Evolutionary conservation across 441 rosid species (phyloP).

Genomic region (Erodium texanum): DNA sequence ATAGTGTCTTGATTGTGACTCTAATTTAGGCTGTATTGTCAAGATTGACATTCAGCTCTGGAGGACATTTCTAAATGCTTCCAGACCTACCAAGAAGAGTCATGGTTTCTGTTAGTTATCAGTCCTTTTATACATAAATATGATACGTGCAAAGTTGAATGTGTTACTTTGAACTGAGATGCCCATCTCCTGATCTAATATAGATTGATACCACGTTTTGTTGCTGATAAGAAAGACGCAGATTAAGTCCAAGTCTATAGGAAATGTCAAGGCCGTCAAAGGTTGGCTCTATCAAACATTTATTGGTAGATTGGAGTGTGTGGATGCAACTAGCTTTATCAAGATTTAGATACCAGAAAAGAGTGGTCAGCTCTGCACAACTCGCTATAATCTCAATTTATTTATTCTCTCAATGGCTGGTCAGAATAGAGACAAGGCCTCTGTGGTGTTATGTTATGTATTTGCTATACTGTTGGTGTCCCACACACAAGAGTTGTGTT

Average conservation of each 20-base stretch:
- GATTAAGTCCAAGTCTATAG: background rate
- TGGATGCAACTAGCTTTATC: constrained; percentile 16
- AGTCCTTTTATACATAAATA: background rate
- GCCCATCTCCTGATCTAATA: background rate
- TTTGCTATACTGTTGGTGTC: constrained; percentile 20
- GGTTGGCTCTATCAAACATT: constrained; percentile 21
- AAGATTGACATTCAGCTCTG: background rate
- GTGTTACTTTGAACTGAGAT: background rate
- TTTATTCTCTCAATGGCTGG: constrained; percentile 18
- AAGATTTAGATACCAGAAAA: constrained; percentile 12
- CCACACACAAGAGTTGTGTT: constrained; percentile 22
- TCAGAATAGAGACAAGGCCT: constrained; percentile 30
- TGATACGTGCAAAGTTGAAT: background rate
- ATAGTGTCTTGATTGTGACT: background rate
- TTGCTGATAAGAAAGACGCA: background rate
- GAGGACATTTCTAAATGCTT: background rate
- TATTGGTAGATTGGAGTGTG: constrained; percentile 18
- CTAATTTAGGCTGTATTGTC: background rate
- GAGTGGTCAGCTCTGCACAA: constrained; percentile 12
- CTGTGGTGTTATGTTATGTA: constrained; percentile 10
- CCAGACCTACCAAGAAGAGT: background rate
- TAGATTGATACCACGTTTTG: background rate
- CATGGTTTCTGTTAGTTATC: background rate
- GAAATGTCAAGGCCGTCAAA: constrained; percentile 5
- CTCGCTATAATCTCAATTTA: constrained; percentile 11